These are phyloP conservation scores for Apiospora malaysiana DNA, from an alignment of 2,329 filamentous ascomycete species.

Conservation along the genomic window DNA sequence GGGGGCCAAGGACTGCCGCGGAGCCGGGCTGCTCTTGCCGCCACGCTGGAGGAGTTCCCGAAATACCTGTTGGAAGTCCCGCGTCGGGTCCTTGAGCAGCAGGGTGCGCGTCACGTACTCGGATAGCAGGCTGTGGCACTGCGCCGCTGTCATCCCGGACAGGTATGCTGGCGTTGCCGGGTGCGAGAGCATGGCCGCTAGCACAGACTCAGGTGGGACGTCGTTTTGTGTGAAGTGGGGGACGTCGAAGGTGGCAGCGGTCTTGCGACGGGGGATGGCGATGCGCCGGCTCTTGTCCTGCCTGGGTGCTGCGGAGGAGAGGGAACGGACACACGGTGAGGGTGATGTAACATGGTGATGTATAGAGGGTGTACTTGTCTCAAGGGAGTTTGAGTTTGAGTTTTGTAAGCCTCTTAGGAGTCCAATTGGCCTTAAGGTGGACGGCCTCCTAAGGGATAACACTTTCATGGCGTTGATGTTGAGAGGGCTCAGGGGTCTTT, in stretches of 20 bases:
- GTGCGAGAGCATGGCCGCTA: conserved; percentile 11
- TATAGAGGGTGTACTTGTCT: neutral
- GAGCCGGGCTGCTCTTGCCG: neutral
- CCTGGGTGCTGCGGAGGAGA: neutral
- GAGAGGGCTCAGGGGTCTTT: neutral
- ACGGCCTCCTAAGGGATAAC: neutral
- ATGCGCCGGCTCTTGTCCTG: neutral
- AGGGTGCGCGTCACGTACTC: neutral
- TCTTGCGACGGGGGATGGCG: neutral
- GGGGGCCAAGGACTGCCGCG: no score
- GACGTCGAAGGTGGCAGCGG: neutral
- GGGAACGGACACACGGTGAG: neutral
- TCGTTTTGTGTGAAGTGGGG: neutral
- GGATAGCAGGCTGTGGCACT: neutral
- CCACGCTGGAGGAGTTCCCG: neutral
- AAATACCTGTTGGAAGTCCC: neutral
- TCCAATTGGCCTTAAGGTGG: neutral
- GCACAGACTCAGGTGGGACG: neutral
- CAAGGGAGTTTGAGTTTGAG: neutral
- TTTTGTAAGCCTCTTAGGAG: neutral
- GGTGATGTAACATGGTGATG: neutral
- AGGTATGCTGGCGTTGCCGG: conserved; percentile 6
- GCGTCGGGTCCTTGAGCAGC: neutral
- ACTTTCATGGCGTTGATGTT: neutral
- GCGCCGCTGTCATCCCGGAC: neutral